phyloP scores from a whole-genome alignment of 768 basidiomycete genomes.

The Crassisporium funariophilum region DNA sequence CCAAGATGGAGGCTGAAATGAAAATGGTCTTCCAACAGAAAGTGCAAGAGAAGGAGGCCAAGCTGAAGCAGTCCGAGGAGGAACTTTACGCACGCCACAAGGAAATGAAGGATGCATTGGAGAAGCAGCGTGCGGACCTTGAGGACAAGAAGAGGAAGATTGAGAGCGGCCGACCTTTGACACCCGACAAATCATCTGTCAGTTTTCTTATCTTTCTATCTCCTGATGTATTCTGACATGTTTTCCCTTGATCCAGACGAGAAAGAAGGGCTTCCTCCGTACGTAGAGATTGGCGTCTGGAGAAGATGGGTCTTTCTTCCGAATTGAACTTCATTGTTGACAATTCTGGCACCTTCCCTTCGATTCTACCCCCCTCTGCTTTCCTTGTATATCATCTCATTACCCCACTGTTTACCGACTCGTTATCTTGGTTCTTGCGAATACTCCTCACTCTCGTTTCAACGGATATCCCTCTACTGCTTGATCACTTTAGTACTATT shows the following conservation, averaged over 20 bases:
- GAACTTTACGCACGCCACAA: constrained; percentile 98
- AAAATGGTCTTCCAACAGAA: constrained; percentile 99
- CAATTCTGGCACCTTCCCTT: constrained; percentile 24
- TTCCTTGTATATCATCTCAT: constrained; percentile 43
- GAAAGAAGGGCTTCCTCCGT: constrained; percentile 79
- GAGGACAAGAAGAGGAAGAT: constrained; percentile 98
- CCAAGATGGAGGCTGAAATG: constrained; percentile 99
- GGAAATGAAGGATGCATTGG: constrained; percentile 99
- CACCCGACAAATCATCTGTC: constrained; percentile 90
- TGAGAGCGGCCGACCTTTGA: constrained; percentile 92
- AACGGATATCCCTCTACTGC: constrained; percentile 56
- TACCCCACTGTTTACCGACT: constrained; percentile 35
- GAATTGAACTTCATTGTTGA: constrained; percentile 27
- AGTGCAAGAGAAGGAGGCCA: constrained; percentile 98
- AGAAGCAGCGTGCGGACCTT: constrained; percentile 92
- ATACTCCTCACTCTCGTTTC: constrained; percentile 61
- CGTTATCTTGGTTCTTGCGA: constrained; percentile 54
- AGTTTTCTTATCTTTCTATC: constrained; percentile 28
- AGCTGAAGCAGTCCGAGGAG: constrained; percentile 98
- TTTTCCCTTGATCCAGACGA: too few species aligned
- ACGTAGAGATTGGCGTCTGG: constrained; percentile 41
- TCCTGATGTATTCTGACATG: constrained; percentile 17
- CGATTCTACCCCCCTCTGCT: constrained; percentile 23
- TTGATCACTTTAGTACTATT: constrained; percentile 51
- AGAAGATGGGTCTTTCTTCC: constrained; percentile 24